Conservation (phyloP, 257 asterid genomes). For the Rubia yunnanensis region DNA sequence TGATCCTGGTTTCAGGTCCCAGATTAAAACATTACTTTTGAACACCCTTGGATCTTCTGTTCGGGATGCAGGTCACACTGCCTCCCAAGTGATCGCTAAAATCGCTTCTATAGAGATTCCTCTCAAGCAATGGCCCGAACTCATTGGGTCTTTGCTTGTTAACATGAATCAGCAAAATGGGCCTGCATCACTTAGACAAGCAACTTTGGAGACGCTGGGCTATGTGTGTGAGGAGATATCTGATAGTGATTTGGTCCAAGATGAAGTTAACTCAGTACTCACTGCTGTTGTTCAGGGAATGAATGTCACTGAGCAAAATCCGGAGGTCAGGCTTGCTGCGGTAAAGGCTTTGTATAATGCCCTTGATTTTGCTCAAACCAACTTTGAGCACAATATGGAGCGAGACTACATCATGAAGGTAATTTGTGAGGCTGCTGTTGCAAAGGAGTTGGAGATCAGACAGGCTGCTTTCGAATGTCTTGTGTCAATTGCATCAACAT, state of each 20-base stretch:
- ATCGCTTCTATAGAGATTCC: slow-evolving; percentile 73
- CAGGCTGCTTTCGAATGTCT: slow-evolving; percentile 86
- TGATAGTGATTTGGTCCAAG: slow-evolving; percentile 60
- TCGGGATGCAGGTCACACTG: slow-evolving; percentile 66
- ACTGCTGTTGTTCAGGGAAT: slow-evolving; percentile 89
- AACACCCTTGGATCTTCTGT: slow-evolving; percentile 61
- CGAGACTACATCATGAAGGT: slow-evolving; percentile 81
- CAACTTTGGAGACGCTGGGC: slow-evolving; percentile 81
- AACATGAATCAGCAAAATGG: slow-evolving; percentile 63
- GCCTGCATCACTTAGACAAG: slow-evolving; percentile 56
- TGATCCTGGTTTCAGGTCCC: slow-evolving; percentile 48
- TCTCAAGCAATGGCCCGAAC: slow-evolving; percentile 81
- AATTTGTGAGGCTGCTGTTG: slow-evolving; percentile 65
- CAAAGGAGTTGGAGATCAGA: slow-evolving; percentile 60
- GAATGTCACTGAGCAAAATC: slow-evolving; percentile 52
- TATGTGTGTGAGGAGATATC: slow-evolving; percentile 89
- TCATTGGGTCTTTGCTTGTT: slow-evolving; percentile 49
- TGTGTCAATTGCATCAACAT: slow-evolving; percentile 72
- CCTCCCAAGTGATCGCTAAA: slow-evolving; percentile 84
- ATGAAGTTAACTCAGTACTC: slow-evolving; percentile 67
- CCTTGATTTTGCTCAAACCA: slow-evolving; percentile 81
- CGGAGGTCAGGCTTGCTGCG: slow-evolving; percentile 77
- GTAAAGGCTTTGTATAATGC: slow-evolving; percentile 73
- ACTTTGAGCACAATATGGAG: slow-evolving; percentile 80
- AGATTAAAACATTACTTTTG: slow-evolving; percentile 52